phyloP scores from a whole-genome alignment of 2,329 filamentous ascomycete genomes.

The Botrytis porri region DNA sequence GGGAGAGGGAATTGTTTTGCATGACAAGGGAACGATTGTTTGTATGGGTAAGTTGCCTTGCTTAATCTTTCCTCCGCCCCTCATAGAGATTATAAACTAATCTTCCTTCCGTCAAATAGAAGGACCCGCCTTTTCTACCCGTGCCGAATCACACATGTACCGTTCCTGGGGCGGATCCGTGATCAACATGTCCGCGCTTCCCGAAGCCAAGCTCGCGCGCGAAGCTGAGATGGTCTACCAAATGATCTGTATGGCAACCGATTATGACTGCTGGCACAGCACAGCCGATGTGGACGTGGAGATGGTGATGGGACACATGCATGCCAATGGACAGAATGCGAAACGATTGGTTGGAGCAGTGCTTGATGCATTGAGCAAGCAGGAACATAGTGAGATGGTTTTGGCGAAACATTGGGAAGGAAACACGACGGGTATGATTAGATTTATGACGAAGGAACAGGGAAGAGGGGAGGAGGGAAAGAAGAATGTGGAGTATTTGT shows the following conservation, averaged over 20 bases:
- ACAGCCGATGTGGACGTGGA: conserved; percentile 84
- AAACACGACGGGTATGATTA: conserved; percentile 71
- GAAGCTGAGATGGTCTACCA: conserved; percentile 97
- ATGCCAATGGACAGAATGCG: conserved; percentile 85
- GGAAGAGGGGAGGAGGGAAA: conserved; percentile 71
- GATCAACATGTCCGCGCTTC: conserved; percentile 97
- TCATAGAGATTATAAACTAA: background rate
- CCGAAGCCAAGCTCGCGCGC: conserved; percentile 91
- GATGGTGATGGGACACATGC: conserved; percentile 97
- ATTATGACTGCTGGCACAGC: conserved; percentile 97
- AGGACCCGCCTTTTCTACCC: conserved; percentile 96
- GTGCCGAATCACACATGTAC: conserved; percentile 94
- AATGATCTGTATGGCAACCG: conserved; percentile 99
- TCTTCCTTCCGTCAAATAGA: conserved; percentile 46
- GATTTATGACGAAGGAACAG: conserved; percentile 75
- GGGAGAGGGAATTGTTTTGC: conserved; percentile 80
- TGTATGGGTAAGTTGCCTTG: conserved; percentile 71
- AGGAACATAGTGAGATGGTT: conserved; percentile 73
- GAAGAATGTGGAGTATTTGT: conserved; percentile 81
- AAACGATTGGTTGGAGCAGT: conserved; percentile 81
- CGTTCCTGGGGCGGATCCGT: conserved; percentile 88
- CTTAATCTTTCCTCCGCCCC: background rate
- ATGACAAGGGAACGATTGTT: conserved; percentile 79
- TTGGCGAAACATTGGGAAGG: conserved; percentile 79
- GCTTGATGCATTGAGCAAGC: conserved; percentile 76